Base-by-base conservation (phyloP, 768 basidiomycete genomes). In the Pholiota molesta region DNA sequence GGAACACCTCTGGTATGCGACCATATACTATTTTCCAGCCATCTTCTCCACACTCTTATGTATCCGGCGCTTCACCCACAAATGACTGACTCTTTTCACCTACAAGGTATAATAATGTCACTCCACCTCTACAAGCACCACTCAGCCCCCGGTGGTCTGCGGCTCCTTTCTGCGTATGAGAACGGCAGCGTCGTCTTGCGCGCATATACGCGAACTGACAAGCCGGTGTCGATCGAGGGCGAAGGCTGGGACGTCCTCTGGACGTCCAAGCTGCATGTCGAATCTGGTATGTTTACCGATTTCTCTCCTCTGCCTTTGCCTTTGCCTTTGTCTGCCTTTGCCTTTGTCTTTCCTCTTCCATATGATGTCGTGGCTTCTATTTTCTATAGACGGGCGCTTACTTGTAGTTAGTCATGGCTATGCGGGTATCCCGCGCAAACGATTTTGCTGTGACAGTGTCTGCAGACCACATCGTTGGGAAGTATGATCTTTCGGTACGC, bases 61-160 rank as follows among this genome's bases (percentile, higher is more conserved):
- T 31, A 31, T 31, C 9, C 31, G 6, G 1, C 31, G 9, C 31
- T 31, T 31, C 9, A 39, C 52, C 47, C 5, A 23, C 11, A 21
- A 16, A n/a, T 37, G 35, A 13, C 31, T 39, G 11, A 51, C 31
- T 26, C 31, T 6, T 37, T 16, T 13, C 23, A 26, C 31, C 31
- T n/a, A 42, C 45, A 92, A 49, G 95, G 95, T 0, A 89, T 96
- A 54, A 87, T 97, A 68, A 99, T 98, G 97, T 86, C 91, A 0
- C 72, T 95, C 63, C 89, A 93, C 68, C 77, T 97, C 1, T 87
- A 85, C 56, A 73, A 76, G 42, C 66, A 71, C 13, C 21, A 17
- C 47, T 26, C 47, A 21, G 13, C 62, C 7, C 56, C 56, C 9
- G 51, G 61, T 1, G 23, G 45, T 17, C 78, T 96, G 4, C 81